These are phyloP conservation scores for Microglena sp. DNA, from an alignment of 139 green algal genomes.

Conservation along the genomic window DNA sequence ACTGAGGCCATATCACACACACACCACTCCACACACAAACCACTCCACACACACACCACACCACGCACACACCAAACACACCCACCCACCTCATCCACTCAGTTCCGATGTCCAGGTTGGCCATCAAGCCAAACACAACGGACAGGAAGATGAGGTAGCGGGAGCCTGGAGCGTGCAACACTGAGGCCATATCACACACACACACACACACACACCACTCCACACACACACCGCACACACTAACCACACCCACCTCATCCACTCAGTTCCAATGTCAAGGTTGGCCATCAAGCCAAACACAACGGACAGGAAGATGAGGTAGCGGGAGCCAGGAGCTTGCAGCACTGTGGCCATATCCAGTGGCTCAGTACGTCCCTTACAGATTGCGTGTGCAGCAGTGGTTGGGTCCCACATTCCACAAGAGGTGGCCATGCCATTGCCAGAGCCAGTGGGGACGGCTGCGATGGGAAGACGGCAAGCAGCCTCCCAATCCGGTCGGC, in stretches of 20 bases:
- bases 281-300: constrained; percentile 64
- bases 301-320: constrained; percentile 52
- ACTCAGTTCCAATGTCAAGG: constrained; percentile 68
- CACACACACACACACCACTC: background rate
- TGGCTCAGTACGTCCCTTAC: constrained; percentile 20
- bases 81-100: constrained; percentile 44
- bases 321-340: constrained; percentile 36
- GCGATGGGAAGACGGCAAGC: constrained; percentile 35
- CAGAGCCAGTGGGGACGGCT: constrained; percentile 44
- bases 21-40: no score
- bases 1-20: constrained; percentile 57
- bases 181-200: constrained; percentile 42
- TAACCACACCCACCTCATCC: constrained; percentile 35
- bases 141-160: constrained; percentile 54
- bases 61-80: background rate
- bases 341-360: constrained; percentile 62
- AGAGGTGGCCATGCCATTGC: constrained; percentile 64
- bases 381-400: constrained; percentile 45
- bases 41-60: constrained; percentile 44
- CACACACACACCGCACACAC: no score
- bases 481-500: constrained; percentile 53
- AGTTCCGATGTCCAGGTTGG: constrained; percentile 70
- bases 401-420: constrained; percentile 43
- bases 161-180: constrained; percentile 32
- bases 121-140: constrained; percentile 56